phyloP scores from a whole-genome alignment of 352 stramenopile genomes.

The Pythium rhizo-oryzae region DNA sequence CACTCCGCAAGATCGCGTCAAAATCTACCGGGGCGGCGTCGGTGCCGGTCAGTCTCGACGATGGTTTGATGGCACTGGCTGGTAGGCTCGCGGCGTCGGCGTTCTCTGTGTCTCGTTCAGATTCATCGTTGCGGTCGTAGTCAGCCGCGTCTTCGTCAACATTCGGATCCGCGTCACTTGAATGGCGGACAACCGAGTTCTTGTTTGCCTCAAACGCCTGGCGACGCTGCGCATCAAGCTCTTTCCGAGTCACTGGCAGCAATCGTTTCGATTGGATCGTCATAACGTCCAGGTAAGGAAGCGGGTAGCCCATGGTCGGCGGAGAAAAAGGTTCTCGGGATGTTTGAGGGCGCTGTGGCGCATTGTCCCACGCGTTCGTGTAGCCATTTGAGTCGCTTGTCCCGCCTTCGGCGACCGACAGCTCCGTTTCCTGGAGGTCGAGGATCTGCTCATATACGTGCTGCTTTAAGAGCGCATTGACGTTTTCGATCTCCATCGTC shows the following conservation, averaged over 20 bases:
- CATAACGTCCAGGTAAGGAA: constrained; percentile 69
- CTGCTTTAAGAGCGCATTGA: not conserved
- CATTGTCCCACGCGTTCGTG: not conserved
- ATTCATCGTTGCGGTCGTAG: not conserved
- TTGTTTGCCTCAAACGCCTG: not conserved
- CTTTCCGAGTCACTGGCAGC: constrained; percentile 36
- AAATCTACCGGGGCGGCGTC: constrained; percentile 21
- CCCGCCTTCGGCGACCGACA: not conserved
- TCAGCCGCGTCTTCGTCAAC: not conserved
- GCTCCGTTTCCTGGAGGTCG: not conserved
- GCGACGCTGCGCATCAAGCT: constrained; percentile 35
- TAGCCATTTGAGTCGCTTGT: not conserved
- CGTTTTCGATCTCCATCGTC: constrained; percentile 13
- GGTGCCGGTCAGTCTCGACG: not conserved
- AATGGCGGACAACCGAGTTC: not conserved
- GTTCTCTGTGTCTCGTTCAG: not conserved
- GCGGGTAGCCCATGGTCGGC: constrained; percentile 22
- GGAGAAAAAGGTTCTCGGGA: constrained; percentile 24
- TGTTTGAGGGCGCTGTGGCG: not conserved
- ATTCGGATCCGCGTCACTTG: not conserved
- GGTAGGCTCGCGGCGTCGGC: not conserved
- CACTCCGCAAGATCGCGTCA: constrained; percentile 35
- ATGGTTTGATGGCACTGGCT: not conserved
- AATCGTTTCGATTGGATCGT: constrained; percentile 63
- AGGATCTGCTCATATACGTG: constrained; percentile 4